Evolutionary conservation across 371 early-diverging fungal species (phyloP).

Genomic region (Mortierella sp.): DNA sequence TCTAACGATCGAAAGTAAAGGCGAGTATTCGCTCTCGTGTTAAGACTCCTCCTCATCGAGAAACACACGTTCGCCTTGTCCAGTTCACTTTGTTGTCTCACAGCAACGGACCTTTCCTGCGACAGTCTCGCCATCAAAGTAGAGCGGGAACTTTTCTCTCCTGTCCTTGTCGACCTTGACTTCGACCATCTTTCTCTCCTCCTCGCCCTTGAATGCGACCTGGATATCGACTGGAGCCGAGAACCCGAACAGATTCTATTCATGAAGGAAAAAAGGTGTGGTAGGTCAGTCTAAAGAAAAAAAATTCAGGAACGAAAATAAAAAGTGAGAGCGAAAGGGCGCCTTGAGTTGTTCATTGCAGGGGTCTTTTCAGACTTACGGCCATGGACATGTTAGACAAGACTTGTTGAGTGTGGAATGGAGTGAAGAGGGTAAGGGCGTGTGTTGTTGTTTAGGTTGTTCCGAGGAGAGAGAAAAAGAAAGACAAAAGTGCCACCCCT

Average conservation of each 20-base stretch:
- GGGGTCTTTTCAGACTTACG: conserved; percentile 59
- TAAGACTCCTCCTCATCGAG: not conserved
- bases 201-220: conserved; percentile 83
- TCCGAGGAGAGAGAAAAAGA: not conserved
- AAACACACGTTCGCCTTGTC: not conserved
- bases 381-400: conserved; percentile 83
- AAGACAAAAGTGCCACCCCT: not conserved
- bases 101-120: conserved; percentile 82
- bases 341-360: not conserved
- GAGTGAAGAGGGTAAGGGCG: not conserved
- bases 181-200: conserved; percentile 83
- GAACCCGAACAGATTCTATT: conserved; percentile 86
- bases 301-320: conserved; percentile 32
- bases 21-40: too few relatives aligned
- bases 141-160: conserved; percentile 89
- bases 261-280: not conserved
- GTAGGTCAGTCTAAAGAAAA: not conserved
- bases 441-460: not conserved
- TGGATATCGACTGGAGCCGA: conserved; percentile 91
- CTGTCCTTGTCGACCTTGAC: conserved; percentile 92
- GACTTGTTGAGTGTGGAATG: not conserved
- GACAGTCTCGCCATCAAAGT: conserved; percentile 96
- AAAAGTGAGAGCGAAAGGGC: not conserved
- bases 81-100: not conserved
- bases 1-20: conserved; percentile 62